These are phyloP conservation scores for Penicillium bialowiezense DNA, from an alignment of 495 filamentous ascomycete genomes.

Conservation along the genomic window DNA sequence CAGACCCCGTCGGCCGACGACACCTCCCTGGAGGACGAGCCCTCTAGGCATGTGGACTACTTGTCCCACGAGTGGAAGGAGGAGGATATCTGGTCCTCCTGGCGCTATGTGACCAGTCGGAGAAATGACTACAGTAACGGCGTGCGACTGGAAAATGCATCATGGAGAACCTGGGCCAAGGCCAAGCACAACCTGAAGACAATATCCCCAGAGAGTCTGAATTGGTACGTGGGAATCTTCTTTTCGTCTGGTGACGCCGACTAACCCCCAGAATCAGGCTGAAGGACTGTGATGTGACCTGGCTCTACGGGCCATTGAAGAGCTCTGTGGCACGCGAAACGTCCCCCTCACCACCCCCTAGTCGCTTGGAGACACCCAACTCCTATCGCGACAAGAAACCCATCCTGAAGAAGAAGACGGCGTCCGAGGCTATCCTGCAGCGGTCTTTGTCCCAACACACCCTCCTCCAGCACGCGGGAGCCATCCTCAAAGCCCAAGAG, in stretches of 20 bases:
- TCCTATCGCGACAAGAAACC: conserved; percentile 86
- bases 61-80: conserved; percentile 93
- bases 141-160: conserved; percentile 87
- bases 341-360: conserved; percentile 52
- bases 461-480: conserved; percentile 88
- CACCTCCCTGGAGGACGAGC: conserved; percentile 69
- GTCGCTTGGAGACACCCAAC: conserved; percentile 70
- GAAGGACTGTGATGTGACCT: conserved; percentile 96
- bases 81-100: conserved; percentile 97
- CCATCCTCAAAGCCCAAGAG: conserved; percentile 87
- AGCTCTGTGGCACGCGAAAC: conserved; percentile 48
- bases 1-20: conserved; percentile 69
- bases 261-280: conserved; percentile 57
- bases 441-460: conserved; percentile 86
- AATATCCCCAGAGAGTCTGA: conserved; percentile 81
- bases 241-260: neutral
- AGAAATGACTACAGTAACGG: conserved; percentile 76
- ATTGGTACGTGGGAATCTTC: conserved; percentile 62
- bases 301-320: conserved; percentile 93
- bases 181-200: conserved; percentile 80
- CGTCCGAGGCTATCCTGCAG: conserved; percentile 94
- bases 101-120: conserved; percentile 84
- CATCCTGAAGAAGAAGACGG: conserved; percentile 93
- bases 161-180: conserved; percentile 98
- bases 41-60: conserved; percentile 93